phyloP scores from a whole-genome alignment of 148 eudicot genomes.

The Talinum fruticosum region DNA sequence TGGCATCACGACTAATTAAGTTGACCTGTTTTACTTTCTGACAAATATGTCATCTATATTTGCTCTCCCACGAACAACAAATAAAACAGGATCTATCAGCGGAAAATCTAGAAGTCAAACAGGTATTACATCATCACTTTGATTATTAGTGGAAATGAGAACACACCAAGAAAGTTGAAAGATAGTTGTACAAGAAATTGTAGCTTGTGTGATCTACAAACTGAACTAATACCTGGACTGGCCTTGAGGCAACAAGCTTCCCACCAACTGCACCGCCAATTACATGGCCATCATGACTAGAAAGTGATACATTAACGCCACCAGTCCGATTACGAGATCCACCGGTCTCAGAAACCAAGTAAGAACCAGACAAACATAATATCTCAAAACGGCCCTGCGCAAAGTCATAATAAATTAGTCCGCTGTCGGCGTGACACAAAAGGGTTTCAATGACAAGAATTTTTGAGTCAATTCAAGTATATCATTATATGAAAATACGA shows the following conservation, averaged over 20 bases:
- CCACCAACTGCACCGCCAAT: slow-evolving; percentile 88
- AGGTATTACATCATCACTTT: too few species aligned
- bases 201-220: not conserved
- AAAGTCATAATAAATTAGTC: slow-evolving; percentile 10
- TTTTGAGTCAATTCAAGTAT: slow-evolving; percentile 5
- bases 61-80: too few species aligned
- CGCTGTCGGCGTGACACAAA: not conserved
- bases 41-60: too few species aligned
- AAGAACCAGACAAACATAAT: slow-evolving; percentile 86
- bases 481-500: not conserved
- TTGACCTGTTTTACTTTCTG: not conserved
- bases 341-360: slow-evolving; percentile 68
- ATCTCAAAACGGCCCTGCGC: slow-evolving; percentile 84
- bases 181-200: not conserved
- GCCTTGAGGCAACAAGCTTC: slow-evolving; percentile 62
- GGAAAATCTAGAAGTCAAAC: too few species aligned
- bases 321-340: slow-evolving; percentile 71
- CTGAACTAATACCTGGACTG: slow-evolving; percentile 60
- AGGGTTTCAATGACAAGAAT: not conserved
- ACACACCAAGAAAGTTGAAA: not conserved
- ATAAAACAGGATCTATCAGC: too few species aligned
- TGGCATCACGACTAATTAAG: not conserved
- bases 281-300: slow-evolving; percentile 80
- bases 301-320: slow-evolving; percentile 74
- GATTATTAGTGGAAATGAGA: too few species aligned